Conservation (phyloP, 2,329 filamentous ascomycete species). For the Botryotinia calthae region DNA sequence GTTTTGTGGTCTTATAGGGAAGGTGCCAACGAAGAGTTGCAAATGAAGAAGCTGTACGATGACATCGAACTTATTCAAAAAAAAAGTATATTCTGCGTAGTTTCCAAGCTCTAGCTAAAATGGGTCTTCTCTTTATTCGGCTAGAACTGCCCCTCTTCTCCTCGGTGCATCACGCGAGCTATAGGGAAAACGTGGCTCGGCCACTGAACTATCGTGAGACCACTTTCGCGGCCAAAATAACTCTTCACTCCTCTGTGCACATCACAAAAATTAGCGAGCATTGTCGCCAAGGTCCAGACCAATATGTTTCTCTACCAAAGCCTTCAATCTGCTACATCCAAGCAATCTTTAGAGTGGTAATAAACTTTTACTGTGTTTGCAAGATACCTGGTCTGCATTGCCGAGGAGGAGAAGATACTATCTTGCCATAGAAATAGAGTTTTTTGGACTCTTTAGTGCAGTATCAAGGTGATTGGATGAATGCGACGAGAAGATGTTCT, state of each 20-base stretch:
- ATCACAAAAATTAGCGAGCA: neutral
- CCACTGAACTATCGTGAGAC: neutral
- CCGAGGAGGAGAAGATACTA: neutral
- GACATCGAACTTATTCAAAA: neutral
- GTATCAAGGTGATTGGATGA: neutral
- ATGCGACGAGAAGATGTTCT: neutral
- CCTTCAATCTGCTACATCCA: neutral
- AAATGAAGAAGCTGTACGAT: neutral
- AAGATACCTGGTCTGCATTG: neutral
- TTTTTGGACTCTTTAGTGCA: neutral
- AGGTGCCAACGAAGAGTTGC: neutral
- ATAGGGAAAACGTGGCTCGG: neutral
- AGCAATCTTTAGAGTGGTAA: neutral
- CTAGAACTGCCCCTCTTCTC: neutral
- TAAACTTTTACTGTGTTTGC: neutral
- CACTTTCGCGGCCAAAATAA: neutral
- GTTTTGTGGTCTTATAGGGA: too few relatives aligned
- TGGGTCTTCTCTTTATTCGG: neutral
- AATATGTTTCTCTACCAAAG: neutral
- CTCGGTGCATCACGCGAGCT: neutral
- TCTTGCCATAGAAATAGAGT: neutral
- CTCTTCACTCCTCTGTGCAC: neutral
- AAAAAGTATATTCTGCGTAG: neutral
- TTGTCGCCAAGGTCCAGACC: neutral
- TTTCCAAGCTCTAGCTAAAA: neutral